Evolutionary conservation across 371 early-diverging fungal genomes (phyloP), one percentile per base, ranked within the genome.

Genomic region (Dinochytrium kinnereticum): DNA sequence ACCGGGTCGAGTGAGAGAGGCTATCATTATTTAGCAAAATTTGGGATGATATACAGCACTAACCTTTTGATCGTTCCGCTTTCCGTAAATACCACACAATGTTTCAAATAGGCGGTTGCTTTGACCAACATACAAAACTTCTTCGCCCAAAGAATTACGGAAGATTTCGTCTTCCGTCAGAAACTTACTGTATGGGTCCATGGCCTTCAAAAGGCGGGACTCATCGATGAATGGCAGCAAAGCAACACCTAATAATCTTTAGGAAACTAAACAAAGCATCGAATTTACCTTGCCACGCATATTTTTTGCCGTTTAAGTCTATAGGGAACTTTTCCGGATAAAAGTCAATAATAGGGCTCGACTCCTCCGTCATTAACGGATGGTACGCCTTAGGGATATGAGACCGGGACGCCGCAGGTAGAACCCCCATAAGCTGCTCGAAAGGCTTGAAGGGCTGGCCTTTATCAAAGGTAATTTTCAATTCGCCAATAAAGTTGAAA

Each of bases 341-440:
- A 81, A 94, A 93, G 74, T 98, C 96, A 74, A 91, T 90, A 67
- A 98, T 96, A 0, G 92, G 91, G 30, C 94, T 93, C 33, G 90
- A 83, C n/a, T 86, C 86, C 37, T 96, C 91, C 1, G 89, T 89
- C 95, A 98, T 98, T 55, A 99, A 82, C 38, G 82, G 59, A 59
- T 92, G 95, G 83, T 96, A 92, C 15, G 86, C 83, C 50, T 79
- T 70, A 0, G 97, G 98, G 59, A 98, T 92, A 80, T 94, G 93
- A 69, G 85, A 79, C 75, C 90, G 87, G 87, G 87, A 92, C 40
- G 86, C 91, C 3, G 97, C 94, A 0, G 99, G 99, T 51, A 99
- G 84, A 7, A 99, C 99, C 66, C 95, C 95, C 97, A 99, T 95
- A 34, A 99, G 87, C 80, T 99, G 99, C 82, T 99, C 99, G 72